Evolutionary conservation across 768 basidiomycete species (phyloP).

Genomic region (Naematelia aurantialba): DNA sequence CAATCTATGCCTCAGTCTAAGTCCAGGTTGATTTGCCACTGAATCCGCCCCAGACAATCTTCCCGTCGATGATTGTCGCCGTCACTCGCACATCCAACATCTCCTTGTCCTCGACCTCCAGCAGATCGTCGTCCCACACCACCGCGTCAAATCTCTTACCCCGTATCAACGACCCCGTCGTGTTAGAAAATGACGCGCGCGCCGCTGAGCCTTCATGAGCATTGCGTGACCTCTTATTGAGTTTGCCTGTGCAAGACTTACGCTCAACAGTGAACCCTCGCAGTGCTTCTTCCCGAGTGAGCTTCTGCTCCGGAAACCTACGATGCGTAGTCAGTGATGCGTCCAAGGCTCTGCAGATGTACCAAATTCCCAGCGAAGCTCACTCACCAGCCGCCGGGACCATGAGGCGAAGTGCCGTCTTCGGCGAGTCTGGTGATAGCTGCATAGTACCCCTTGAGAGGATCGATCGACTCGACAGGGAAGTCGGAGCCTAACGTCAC

Average conservation of each 20-base stretch:
- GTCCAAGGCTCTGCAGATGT: conserved; percentile 51
- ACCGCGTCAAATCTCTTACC: conserved; percentile 89
- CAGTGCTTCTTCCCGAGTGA: conserved; percentile 76
- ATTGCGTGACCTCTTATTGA: background rate
- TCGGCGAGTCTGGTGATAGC: conserved; percentile 69
- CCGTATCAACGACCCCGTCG: conserved; percentile 65
- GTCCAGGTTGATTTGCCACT: too few species aligned
- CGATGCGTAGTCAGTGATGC: background rate
- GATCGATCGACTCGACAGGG: conserved; percentile 86
- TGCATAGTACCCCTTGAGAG: conserved; percentile 83
- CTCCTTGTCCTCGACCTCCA: conserved; percentile 59
- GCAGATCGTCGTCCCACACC: conserved; percentile 73
- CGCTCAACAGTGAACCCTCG: conserved; percentile 73
- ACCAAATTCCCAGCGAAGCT: background rate
- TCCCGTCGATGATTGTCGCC: conserved; percentile 73
- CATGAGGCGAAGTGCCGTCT: conserved; percentile 76
- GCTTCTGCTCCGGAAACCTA: conserved; percentile 72
- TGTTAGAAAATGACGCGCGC: conserved; percentile 71
- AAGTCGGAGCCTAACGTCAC: conserved; percentile 89
- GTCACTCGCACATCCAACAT: conserved; percentile 65
- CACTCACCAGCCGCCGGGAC: conserved; percentile 66
- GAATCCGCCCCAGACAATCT: conserved; percentile 60
- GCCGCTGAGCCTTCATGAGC: conserved; percentile 56
- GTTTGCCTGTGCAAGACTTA: conserved; percentile 15
- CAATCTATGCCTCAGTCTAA: too few species aligned